Conservation (phyloP, 225 moss, liverwort and hornwort genomes). For the Marchantia polymorpha region DNA sequence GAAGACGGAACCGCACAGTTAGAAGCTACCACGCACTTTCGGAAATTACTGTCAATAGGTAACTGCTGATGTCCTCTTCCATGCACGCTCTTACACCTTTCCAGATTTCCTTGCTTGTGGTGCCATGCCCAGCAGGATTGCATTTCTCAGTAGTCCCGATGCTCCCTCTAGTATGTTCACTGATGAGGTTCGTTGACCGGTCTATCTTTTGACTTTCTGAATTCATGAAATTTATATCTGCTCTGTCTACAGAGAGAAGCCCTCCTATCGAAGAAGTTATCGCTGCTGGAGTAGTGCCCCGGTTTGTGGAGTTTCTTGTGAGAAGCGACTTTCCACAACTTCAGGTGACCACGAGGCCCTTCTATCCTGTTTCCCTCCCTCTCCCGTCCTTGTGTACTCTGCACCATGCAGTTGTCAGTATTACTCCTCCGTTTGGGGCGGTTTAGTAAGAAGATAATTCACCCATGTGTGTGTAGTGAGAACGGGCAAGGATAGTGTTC, state of each 20-base stretch:
- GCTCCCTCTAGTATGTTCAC: too few species aligned
- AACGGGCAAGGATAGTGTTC: too few species aligned
- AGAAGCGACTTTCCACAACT: conserved; percentile 75
- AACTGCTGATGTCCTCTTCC: not conserved
- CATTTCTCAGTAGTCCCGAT: too few species aligned
- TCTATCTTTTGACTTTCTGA: not conserved
- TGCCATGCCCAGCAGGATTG: too few species aligned
- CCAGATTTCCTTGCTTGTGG: not conserved
- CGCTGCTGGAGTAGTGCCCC: conserved; percentile 91
- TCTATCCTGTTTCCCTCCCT: not conserved
- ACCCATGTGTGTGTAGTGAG: too few species aligned
- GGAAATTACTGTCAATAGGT: conserved; percentile 93
- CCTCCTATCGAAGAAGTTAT: conserved; percentile 98
- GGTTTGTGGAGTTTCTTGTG: conserved; percentile 88
- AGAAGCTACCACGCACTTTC: conserved; percentile 90
- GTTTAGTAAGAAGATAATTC: too few species aligned
- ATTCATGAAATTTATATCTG: not conserved
- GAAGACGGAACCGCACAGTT: conserved; percentile 79
- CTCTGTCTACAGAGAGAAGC: conserved; percentile 62
- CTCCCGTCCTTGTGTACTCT: too few species aligned
- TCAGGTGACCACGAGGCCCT: conserved; percentile 46
- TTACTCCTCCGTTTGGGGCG: too few species aligned
- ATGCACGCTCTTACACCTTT: not conserved
- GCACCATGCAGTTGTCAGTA: too few species aligned
- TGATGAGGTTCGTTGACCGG: not conserved